Percentiles rank a stretch among this genome's conserved stretches.
phyloP scores from a whole-genome alignment of 768 basidiomycete species.

The Mycena latifolia region DNA sequence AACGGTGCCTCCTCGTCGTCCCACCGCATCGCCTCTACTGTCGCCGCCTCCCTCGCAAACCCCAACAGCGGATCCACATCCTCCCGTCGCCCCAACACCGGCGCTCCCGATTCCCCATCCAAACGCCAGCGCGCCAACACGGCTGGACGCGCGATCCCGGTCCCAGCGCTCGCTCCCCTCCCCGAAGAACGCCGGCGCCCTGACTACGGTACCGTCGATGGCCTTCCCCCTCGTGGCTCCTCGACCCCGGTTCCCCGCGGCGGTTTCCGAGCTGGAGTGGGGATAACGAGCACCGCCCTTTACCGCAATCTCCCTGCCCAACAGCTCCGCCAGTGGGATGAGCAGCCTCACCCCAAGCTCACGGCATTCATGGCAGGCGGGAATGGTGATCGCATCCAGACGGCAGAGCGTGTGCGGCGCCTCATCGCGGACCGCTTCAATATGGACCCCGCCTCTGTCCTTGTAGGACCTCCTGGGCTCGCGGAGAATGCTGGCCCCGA shows the following conservation, averaged over 20 bases:
- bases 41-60: no score
- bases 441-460: background rate
- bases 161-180: background rate
- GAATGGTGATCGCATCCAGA: background rate
- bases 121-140: conserved; percentile 7
- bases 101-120: background rate
- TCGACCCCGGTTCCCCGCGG: background rate
- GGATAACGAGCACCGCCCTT: background rate
- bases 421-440: background rate
- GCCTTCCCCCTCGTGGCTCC: background rate
- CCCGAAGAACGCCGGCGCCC: background rate
- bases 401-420: background rate
- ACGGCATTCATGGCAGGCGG: background rate
- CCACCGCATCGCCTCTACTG: no score
- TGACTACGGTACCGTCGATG: background rate
- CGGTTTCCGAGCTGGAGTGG: background rate
- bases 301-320: background rate
- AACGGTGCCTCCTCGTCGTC: background rate
- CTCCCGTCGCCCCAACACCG: no score
- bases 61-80: no score
- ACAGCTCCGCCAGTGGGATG: background rate
- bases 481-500: background rate
- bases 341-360: background rate
- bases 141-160: background rate
- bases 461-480: background rate